These are phyloP conservation scores for Dioscorea dumetorum DNA, from an alignment of 106 monocot species.

Conservation along the genomic window DNA sequence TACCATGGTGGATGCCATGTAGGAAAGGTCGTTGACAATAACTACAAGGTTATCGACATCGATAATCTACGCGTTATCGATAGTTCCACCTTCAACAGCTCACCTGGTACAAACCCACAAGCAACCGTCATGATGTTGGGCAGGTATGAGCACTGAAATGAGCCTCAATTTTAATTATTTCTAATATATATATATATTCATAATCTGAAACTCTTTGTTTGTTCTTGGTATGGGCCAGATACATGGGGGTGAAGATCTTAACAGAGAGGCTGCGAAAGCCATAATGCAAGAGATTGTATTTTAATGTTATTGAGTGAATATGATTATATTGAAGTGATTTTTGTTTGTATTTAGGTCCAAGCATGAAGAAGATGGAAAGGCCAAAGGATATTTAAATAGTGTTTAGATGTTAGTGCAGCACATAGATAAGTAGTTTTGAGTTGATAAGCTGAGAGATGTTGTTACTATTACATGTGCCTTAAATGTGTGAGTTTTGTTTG, in stretches of 20 bases:
- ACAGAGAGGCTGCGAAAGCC: slow-evolving; percentile 20
- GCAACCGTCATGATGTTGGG: slow-evolving; percentile 85
- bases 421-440: too few species aligned
- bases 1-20: slow-evolving; percentile 87
- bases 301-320: too few species aligned
- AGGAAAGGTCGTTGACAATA: slow-evolving; percentile 56
- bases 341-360: too few species aligned
- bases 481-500: too few species aligned
- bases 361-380: too few species aligned
- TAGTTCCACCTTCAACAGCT: slow-evolving; percentile 37
- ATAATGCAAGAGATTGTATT: too few species aligned
- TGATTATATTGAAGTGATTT: too few species aligned
- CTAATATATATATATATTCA: neutral
- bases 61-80: slow-evolving; percentile 46
- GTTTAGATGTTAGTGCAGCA: too few species aligned
- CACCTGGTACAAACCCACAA: slow-evolving; percentile 82
- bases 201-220: neutral
- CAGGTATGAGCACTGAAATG: slow-evolving; percentile 23
- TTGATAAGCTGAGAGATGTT: too few species aligned
- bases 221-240: slow-evolving; percentile 13
- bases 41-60: slow-evolving; percentile 42
- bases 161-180: neutral
- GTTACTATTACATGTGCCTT: too few species aligned
- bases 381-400: too few species aligned
- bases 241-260: slow-evolving; percentile 41